Percentiles rank a stretch among this genome's conserved stretches.
These are phyloP conservation scores for Oenanthe javanica DNA, from an alignment of 140 eudicot species.

Conservation along the genomic window DNA sequence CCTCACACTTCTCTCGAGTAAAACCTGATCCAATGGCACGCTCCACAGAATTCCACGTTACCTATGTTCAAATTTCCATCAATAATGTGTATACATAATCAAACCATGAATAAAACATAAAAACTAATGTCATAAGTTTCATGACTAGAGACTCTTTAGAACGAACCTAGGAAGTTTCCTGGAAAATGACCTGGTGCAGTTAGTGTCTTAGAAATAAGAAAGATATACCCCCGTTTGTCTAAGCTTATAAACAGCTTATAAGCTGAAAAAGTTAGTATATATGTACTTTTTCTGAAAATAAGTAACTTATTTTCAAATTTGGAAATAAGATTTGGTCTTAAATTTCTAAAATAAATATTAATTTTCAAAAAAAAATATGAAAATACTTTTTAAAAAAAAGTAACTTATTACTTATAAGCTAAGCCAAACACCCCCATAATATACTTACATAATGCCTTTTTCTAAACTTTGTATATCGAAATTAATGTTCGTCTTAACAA, in stretches of 20 bases:
- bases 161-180: not conserved
- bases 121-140: not conserved
- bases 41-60: conserved; percentile 89
- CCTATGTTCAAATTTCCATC: conserved; percentile 30
- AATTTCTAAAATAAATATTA: too few relatives aligned
- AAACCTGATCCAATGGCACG: conserved; percentile 85
- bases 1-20: conserved; percentile 73
- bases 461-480: not conserved
- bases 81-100: not conserved
- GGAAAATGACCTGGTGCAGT: not conserved
- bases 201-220: not conserved
- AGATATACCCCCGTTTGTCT: too few relatives aligned
- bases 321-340: too few relatives aligned
- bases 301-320: too few relatives aligned
- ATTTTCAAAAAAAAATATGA: too few relatives aligned
- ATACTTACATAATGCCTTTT: not conserved
- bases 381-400: too few relatives aligned
- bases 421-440: too few relatives aligned
- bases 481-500: not conserved
- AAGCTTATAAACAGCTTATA: too few relatives aligned
- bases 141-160: not conserved
- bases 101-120: not conserved
- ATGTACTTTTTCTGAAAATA: too few relatives aligned
- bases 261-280: too few relatives aligned
- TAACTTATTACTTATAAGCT: too few relatives aligned